Base-by-base conservation (phyloP, 106 monocot species). In the Acorus calamus region DNA sequence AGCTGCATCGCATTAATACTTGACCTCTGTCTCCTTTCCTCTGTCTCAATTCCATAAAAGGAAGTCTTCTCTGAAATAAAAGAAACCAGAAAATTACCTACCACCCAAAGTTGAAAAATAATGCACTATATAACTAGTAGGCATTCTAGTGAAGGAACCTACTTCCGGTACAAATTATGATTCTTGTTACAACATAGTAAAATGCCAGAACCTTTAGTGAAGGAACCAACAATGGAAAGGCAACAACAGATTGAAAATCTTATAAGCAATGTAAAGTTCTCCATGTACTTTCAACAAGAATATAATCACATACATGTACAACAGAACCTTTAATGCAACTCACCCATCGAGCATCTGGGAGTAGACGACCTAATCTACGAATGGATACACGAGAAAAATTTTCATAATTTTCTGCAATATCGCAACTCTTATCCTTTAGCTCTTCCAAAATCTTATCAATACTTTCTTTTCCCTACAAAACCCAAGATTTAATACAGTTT, bases 291-390 rank as follows among this genome's bases (percentile, higher is more conserved):
- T 28, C 28, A 28, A 28, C 28, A 28, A 28, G 28, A 28, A 28
- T 28, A 28, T 28, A 28, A 28, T 28, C 28, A 28, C 0, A 28
- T 28, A 28, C 28, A 28, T 28, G 28, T 28, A 28, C 28, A 28
- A 28, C 28, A 28, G 28, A 28, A 28, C 28, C 28, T 28, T 28
- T 28, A 28, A 28, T 7, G 13, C 3, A 52, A 42, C 65, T 12
- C 47, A 78, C 78, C 78, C 78, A 78, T 61, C 78, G 57, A 51
- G 67, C 67, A 67, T 78, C 78, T n/a, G 78, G 78, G 57, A 78
- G 72, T 8, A 78, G 53, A 46, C 78, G 72, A 56, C 78, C 78
- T 9, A 72, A 60, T 53, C 78, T 60, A 8, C 78, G 66, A 47
- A 78, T 61, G 9, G 72, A 78, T 44, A 73, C 50, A 62, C 66